phyloP scores from a whole-genome alignment of 805 yeast genomes.

The Tetrapisispora taiwanensis region DNA sequence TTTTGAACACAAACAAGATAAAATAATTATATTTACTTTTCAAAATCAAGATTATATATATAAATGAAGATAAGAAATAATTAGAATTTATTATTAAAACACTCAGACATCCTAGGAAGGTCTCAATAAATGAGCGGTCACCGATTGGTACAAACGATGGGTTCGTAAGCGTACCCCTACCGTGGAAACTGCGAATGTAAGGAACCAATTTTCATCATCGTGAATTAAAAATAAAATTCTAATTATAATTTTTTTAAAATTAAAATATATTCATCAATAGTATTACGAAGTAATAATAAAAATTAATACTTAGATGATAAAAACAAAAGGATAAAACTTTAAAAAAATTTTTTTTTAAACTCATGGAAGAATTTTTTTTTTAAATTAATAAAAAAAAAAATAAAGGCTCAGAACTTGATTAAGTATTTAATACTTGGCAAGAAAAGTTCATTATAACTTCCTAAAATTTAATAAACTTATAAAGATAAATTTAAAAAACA shows the following conservation, averaged over 20 bases:
- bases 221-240: no score
- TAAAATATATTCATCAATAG: no score
- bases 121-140: slow-evolving; percentile 60
- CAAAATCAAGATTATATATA: no score
- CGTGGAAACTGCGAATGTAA: slow-evolving; percentile 94
- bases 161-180: slow-evolving; percentile 75
- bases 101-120: slow-evolving; percentile 95
- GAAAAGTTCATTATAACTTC: slow-evolving; percentile 45
- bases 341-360: no score
- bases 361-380: slow-evolving; percentile 1
- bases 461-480: background rate
- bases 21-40: no score
- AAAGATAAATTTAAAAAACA: slow-evolving; percentile 6
- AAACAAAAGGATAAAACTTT: background rate
- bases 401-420: slow-evolving; percentile 26
- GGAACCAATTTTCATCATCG: slow-evolving; percentile 67
- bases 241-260: no score
- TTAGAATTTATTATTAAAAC: slow-evolving; percentile 7
- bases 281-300: no score
- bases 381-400: no score
- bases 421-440: slow-evolving; percentile 59
- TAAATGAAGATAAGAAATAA: background rate
- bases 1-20: no score
- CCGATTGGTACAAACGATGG: slow-evolving; percentile 62
- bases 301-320: background rate